These are phyloP conservation scores for Aspergillus quadrilineatus DNA, from an alignment of 2,329 filamentous ascomycete genomes.

Conservation along the genomic window DNA sequence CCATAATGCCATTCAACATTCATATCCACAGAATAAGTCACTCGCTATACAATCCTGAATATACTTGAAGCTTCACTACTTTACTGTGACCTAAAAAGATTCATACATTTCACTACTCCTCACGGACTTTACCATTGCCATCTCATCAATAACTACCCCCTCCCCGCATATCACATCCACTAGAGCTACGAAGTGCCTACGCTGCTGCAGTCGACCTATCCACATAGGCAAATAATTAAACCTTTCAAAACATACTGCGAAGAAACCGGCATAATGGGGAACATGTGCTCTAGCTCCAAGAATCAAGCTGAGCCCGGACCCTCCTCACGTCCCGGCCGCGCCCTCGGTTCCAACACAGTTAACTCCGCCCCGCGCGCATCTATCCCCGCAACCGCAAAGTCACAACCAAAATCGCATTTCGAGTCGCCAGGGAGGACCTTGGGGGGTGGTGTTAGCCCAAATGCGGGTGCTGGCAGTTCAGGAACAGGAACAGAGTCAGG, in stretches of 20 bases:
- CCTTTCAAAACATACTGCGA: neutral
- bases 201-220: neutral
- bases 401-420: conserved; percentile 43
- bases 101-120: neutral
- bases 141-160: neutral
- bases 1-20: neutral
- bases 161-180: neutral
- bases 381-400: conserved; percentile 43
- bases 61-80: neutral
- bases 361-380: conserved; percentile 53
- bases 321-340: conserved; percentile 71
- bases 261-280: conserved; percentile 65
- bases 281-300: conserved; percentile 74
- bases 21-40: neutral
- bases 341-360: conserved; percentile 55
- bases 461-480: neutral
- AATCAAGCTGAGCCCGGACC: conserved; percentile 55
- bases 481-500: conserved; percentile 8
- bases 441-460: conserved; percentile 49
- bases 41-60: neutral
- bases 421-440: conserved; percentile 60
- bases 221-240: neutral
- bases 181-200: neutral
- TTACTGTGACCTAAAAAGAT: conserved; percentile 34
- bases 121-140: neutral